phyloP scores from a whole-genome alignment of 305 asterid species.

The Withania somnifera region DNA sequence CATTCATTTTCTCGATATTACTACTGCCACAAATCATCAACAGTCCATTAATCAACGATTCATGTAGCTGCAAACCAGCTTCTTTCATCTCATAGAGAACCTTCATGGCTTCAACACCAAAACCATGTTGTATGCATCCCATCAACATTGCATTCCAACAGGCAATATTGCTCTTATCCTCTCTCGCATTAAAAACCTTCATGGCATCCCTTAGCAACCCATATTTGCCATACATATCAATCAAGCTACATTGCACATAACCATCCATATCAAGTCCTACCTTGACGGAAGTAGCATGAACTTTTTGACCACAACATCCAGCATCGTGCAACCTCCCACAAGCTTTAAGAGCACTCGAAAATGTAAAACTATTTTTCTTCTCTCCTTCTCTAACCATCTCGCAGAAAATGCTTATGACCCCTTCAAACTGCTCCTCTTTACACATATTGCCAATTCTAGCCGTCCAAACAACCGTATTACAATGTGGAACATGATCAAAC shows the following conservation, averaged over 20 bases:
- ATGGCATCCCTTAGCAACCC: constrained; percentile 37
- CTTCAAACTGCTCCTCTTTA: constrained; percentile 23
- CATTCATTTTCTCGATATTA: background rate
- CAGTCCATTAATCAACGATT: constrained; percentile 35
- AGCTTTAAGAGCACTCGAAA: constrained; percentile 57
- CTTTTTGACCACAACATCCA: constrained; percentile 37
- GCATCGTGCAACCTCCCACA: constrained; percentile 40
- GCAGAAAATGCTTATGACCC: constrained; percentile 30
- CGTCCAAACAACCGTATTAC: constrained; percentile 55
- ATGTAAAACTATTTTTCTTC: constrained; percentile 41
- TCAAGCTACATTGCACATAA: constrained; percentile 51
- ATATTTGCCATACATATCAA: constrained; percentile 48
- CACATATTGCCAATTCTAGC: constrained; percentile 42
- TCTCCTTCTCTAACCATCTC: constrained; percentile 57
- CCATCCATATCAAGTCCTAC: constrained; percentile 44
- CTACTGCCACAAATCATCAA: constrained; percentile 29
- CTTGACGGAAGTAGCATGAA: constrained; percentile 49
- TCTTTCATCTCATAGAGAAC: constrained; percentile 36
- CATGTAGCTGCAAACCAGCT: constrained; percentile 36
- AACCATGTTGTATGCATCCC: constrained; percentile 32
- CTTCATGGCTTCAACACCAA: constrained; percentile 31
- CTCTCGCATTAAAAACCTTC: constrained; percentile 23
- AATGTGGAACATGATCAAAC: constrained; percentile 23
- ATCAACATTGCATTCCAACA: constrained; percentile 52
- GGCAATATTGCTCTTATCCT: constrained; percentile 23